Evolutionary conservation across 768 basidiomycete genomes (phyloP), one percentile per base, ranked within the genome.

Genomic region (Collybia sordida): DNA sequence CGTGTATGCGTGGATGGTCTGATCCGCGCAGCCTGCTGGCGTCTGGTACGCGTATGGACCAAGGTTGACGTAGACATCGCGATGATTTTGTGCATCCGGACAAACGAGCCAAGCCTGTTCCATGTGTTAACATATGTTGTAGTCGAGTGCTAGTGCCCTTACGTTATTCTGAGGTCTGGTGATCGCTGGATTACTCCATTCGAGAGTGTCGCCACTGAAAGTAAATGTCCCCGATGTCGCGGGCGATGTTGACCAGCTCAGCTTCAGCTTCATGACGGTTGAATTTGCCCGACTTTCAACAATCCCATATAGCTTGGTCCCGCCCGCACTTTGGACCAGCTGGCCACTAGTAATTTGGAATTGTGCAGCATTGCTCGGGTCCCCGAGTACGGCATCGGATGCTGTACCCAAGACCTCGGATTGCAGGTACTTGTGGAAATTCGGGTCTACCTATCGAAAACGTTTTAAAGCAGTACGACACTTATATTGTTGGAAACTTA

Each of bases 371-470:
- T 60, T 72, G 47, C 59, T 65, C n/a, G 74, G 75, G 45, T 69
- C 67, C 7, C 80, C 80, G 36, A 83, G 74, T 38, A 83, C 78
- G 3, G 80, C 81, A 28, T 71, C 64, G 0, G 72, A 71, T 5
- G 73, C 70, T 15, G 71, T 74, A 54, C 68, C 65, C 17, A 64
- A 54, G 0, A 72, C 69, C 54, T 80, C 72, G 15, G 82, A 81
- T 37, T 74, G 76, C 27, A 85, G 75, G 62, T 84, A 83, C 55
- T 81, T 72, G 64, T 81, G 82, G 75, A 81, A 82, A 64, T 82
- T 79, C 3, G 80, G 80, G 28, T 72, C 75, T 50, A 72, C 77
- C 79, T 82, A 11, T 31, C 31, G 31, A 31, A 3, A 12, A 12
- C 14, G 31, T 31, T 12, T 4, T 14, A 31, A n/a, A 31, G 31